Conservation (phyloP, 1,284 basidiomycete species). For the Melampsora americana region DNA sequence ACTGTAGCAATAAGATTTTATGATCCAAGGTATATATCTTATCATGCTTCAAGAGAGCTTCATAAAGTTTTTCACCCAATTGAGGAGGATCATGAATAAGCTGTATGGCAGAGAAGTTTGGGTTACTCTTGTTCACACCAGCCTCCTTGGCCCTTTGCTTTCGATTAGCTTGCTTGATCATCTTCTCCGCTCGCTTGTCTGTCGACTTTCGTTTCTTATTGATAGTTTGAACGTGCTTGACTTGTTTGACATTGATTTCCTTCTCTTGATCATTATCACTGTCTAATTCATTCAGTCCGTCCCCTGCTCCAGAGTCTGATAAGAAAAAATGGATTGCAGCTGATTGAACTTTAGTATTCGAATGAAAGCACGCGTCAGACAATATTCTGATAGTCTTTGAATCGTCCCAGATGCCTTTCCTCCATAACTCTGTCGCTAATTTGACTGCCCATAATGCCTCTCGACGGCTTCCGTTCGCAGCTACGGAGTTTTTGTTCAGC, state of each 20-base stretch:
- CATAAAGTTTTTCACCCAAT: slow-evolving; percentile 91
- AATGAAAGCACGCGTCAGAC: slow-evolving; percentile 87
- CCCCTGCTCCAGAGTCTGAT: slow-evolving; percentile 61
- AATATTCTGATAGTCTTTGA: slow-evolving; percentile 90
- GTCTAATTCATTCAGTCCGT: slow-evolving; percentile 62
- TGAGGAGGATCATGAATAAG: slow-evolving; percentile 93
- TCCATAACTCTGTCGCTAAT: slow-evolving; percentile 90
- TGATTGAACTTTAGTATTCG: slow-evolving; percentile 88
- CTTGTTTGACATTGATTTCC: slow-evolving; percentile 64
- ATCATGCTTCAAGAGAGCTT: slow-evolving; percentile 78
- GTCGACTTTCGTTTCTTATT: slow-evolving; percentile 81
- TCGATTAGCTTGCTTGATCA: slow-evolving; percentile 69
- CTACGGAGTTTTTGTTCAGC: slow-evolving; percentile 51
- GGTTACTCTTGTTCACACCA: slow-evolving; percentile 56
- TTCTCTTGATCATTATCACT: slow-evolving; percentile 63
- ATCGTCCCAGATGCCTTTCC: slow-evolving; percentile 89
- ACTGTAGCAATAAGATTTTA: slow-evolving; percentile 95
- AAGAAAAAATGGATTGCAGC: slow-evolving; percentile 98
- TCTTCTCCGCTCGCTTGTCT: slow-evolving; percentile 72
- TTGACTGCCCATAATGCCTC: slow-evolving; percentile 98
- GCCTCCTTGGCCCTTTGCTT: slow-evolving; percentile 61
- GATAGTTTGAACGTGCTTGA: slow-evolving; percentile 78
- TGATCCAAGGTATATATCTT: slow-evolving; percentile 92
- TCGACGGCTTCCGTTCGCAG: slow-evolving; percentile 61
- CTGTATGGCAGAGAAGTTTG: slow-evolving; percentile 90